Evolutionary conservation across 2,329 filamentous ascomycete genomes (phyloP).

Genomic region (Elsinoe perseae): DNA sequence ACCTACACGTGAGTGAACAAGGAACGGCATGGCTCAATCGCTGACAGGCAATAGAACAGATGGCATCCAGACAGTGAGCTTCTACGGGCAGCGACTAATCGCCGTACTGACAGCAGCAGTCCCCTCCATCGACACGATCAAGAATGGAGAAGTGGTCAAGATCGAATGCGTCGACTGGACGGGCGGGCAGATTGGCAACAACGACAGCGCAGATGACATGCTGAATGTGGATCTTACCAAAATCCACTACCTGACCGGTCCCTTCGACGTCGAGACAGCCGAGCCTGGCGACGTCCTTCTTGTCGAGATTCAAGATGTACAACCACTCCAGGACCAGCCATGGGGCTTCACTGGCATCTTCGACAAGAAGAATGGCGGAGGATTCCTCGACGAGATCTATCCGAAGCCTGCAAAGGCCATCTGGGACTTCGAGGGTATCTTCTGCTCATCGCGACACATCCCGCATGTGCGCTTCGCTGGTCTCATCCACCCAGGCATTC

Average conservation of each 20-base stretch:
- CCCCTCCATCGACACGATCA: constrained; percentile 63
- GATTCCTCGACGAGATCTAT: constrained; percentile 81
- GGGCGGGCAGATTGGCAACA: constrained; percentile 73
- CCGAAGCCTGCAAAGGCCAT: constrained; percentile 72
- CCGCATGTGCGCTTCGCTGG: constrained; percentile 81
- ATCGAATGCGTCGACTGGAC: constrained; percentile 83
- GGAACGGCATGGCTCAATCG: neutral
- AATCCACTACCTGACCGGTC: constrained; percentile 82
- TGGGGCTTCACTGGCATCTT: constrained; percentile 91
- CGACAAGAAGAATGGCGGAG: constrained; percentile 71
- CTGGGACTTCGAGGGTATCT: constrained; percentile 70
- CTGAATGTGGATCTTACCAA: constrained; percentile 75
- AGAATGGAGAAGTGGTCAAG: constrained; percentile 80
- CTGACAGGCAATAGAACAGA: constrained; percentile 55
- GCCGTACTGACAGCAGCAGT: constrained; percentile 44
- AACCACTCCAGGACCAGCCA: constrained; percentile 74
- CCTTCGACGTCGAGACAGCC: constrained; percentile 77
- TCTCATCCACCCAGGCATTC: constrained; percentile 83
- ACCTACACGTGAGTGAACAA: constrained; percentile 56
- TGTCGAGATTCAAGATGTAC: constrained; percentile 87
- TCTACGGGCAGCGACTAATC: neutral
- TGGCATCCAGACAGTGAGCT: constrained; percentile 81
- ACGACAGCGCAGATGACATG: constrained; percentile 83
- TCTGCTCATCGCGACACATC: constrained; percentile 79
- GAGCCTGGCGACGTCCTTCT: constrained; percentile 78